Percentiles rank a stretch among this genome's conserved stretches.
phyloP scores from a whole-genome alignment of 768 basidiomycete genomes.

The Xerocomellus amylosporus region DNA sequence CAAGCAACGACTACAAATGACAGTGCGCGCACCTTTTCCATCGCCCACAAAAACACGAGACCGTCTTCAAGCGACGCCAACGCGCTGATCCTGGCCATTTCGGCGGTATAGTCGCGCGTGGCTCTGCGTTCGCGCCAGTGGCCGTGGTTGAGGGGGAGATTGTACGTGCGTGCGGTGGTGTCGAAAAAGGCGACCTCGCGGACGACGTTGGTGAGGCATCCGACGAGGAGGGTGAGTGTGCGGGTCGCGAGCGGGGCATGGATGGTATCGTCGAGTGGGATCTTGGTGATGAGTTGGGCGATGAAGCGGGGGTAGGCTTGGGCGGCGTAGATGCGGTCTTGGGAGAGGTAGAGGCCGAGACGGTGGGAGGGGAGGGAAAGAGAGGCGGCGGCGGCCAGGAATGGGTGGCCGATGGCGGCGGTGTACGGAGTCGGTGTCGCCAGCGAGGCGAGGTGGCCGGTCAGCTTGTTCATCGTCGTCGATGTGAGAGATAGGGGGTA shows the following conservation, averaged over 20 bases:
- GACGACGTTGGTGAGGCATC: conserved; percentile 55
- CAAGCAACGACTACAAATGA: too few species aligned
- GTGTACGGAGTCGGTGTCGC: conserved; percentile 39
- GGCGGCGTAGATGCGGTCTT: conserved; percentile 72
- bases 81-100: conserved; percentile 56
- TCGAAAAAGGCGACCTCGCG: conserved; percentile 61
- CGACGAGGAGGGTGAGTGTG: conserved; percentile 47
- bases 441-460: conserved; percentile 37
- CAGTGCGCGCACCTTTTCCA: conserved; percentile 57
- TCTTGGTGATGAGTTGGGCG: conserved; percentile 57
- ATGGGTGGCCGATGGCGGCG: conserved; percentile 53
- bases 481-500: neutral
- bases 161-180: conserved; percentile 43
- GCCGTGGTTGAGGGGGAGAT: conserved; percentile 39
- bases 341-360: conserved; percentile 63
- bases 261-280: conserved; percentile 39
- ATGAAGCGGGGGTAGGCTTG: conserved; percentile 75
- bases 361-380: conserved; percentile 45
- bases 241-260: conserved; percentile 25
- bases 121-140: conserved; percentile 52
- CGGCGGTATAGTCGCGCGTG: conserved; percentile 69
- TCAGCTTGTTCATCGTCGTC: conserved; percentile 10
- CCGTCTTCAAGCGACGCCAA: conserved; percentile 55
- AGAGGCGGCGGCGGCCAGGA: conserved; percentile 56
- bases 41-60: conserved; percentile 72